Evolutionary conservation across 768 basidiomycete species (phyloP), one percentile per base, ranked within the genome.

Genomic region (Collybiopsis confluens): DNA sequence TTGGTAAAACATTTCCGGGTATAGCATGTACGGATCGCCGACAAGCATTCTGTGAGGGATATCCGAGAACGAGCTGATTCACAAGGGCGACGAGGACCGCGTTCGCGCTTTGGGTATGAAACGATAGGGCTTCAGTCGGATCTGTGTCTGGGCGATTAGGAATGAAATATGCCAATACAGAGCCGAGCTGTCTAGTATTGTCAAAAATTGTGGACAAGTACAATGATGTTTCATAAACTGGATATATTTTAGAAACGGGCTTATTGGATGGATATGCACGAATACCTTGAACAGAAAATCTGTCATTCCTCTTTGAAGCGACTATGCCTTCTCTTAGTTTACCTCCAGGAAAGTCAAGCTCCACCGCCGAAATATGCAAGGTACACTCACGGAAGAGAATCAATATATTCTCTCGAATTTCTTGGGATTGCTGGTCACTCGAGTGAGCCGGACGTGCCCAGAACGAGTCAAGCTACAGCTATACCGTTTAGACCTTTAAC

Each of bases 141-240:
- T 62, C 53, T 5, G 67, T 51, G 43, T 69, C 64, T 62, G 81
- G 79, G 49, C 82, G 59, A 38, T 72, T 61, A 3, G 80, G 78
- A 24, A 88, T 64, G 23, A 90, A 75, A 58, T 80, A 78, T 1
- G 81, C 76, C 30, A 86, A 72, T 55, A 87, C 77, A 16, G 86
- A 78, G 6, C 77, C 76, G 3, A 81, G 79, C 66, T 90, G 86
- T 36, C 74, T 72, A 0, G 81, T 74, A 1, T 80, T 79, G 45
- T 77, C 72, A 69, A 89, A 90, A 27, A 88, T 58, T 24, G 80
- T 70, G 23, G 86, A 77, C 27, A 89, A 73, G 64, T 76, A 80
- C 20, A 90, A 71, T 0, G 89, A 91, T 3, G 79, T 86, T 68
- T 91, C 85, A 63, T 88, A 90, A 1, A 80, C 89, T 90, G 61